Evolutionary conservation across 495 filamentous ascomycete species (phyloP).

Genomic region (Podospora pseudocomata): DNA sequence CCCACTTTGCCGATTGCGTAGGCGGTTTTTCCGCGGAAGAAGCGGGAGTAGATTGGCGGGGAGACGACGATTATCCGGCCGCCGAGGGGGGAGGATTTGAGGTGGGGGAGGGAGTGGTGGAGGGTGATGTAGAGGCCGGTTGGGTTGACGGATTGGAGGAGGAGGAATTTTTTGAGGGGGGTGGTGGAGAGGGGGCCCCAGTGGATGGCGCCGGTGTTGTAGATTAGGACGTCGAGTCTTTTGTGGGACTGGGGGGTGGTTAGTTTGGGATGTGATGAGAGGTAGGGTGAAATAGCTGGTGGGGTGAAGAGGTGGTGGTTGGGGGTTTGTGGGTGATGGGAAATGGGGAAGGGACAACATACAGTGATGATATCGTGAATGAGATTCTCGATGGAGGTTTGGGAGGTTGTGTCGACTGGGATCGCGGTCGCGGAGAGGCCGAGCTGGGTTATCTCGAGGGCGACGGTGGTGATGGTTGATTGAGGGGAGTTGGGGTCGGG

Average conservation of each 20-base stretch:
- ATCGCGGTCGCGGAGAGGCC: conserved; percentile 64
- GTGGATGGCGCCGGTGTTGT: conserved; percentile 86
- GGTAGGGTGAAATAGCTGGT: no score
- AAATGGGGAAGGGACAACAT: not conserved
- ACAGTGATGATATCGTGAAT: conserved; percentile 58
- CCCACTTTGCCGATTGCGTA: conserved; percentile 85
- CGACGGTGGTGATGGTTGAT: conserved; percentile 83
- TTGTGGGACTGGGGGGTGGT: conserved; percentile 37
- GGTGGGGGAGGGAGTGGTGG: conserved; percentile 61
- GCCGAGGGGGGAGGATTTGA: conserved; percentile 24
- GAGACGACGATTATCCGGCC: conserved; percentile 75
- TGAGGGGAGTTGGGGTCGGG: conserved; percentile 75
- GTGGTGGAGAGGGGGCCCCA: conserved; percentile 74
- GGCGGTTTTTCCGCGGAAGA: conserved; percentile 81
- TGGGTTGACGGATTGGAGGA: conserved; percentile 79
- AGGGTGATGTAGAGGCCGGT: conserved; percentile 69
- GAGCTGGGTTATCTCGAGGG: conserved; percentile 66
- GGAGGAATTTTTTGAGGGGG: conserved; percentile 71
- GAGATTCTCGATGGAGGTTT: conserved; percentile 58
- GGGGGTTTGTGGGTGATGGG: no score
- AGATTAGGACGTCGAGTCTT: conserved; percentile 68
- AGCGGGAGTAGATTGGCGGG: conserved; percentile 80
- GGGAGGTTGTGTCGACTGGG: conserved; percentile 65
- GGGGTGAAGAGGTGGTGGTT: no score
- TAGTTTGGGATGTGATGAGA: no score